Conservation (phyloP, 495 filamentous ascomycete genomes). For the Penicillium paradoxum region DNA sequence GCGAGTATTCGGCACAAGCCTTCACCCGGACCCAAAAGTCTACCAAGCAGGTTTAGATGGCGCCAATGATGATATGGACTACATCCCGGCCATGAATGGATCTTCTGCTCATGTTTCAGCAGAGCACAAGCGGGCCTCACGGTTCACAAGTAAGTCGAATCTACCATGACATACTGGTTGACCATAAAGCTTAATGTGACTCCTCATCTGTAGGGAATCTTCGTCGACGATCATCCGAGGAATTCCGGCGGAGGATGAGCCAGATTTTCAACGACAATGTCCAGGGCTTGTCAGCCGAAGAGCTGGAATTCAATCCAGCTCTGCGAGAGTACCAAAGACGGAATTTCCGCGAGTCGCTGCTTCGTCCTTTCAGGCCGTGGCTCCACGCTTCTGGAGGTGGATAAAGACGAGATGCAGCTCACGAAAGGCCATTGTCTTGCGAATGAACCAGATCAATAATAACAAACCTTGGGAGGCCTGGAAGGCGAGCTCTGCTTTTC, state of each 20-base stretch:
- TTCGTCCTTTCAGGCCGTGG: conserved; percentile 11
- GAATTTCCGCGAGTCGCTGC: conserved; percentile 15
- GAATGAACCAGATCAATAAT: neutral
- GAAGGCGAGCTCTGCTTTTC: neutral
- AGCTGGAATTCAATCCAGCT: conserved; percentile 23
- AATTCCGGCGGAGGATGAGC: conserved; percentile 37
- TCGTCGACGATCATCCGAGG: conserved; percentile 34
- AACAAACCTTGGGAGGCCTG: neutral
- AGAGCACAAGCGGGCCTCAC: conserved; percentile 10
- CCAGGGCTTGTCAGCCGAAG: conserved; percentile 20
- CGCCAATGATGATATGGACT: neutral
- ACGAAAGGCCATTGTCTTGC: neutral
- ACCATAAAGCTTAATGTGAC: neutral
- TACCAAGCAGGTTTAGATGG: neutral
- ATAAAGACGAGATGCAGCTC: no score
- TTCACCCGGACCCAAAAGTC: conserved; percentile 1
- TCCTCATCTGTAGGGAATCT: conserved; percentile 15
- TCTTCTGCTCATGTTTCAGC: neutral
- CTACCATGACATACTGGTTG: neutral
- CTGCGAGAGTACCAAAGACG: conserved; percentile 5
- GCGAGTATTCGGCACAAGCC: conserved; percentile 8
- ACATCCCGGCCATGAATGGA: neutral
- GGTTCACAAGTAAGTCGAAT: conserved; percentile 14
- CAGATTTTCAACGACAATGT: conserved; percentile 37
- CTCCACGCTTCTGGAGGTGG: neutral